A percentile compares a stretch with the other conserved stretches of the same genome.
phyloP scores from a whole-genome alignment of 305 asterid genomes.

The Lippia alba region DNA sequence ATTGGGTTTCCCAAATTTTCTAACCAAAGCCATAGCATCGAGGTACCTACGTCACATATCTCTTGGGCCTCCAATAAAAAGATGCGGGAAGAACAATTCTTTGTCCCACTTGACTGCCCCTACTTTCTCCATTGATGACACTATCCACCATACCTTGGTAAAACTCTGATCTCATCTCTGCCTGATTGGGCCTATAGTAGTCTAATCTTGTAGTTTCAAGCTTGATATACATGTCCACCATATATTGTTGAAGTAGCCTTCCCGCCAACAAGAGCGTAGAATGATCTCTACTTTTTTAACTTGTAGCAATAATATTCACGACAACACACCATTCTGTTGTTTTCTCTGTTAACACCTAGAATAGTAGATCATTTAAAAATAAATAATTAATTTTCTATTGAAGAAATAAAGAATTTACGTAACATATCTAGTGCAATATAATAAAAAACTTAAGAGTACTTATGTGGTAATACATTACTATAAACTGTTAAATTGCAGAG shows the following conservation, averaged over 20 bases:
- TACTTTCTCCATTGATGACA: neutral
- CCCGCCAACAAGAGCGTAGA: neutral
- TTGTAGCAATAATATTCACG: too few relatives aligned
- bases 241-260: neutral
- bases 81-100: neutral
- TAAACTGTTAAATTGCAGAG: too few relatives aligned
- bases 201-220: neutral
- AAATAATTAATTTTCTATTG: too few relatives aligned
- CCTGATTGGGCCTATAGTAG: neutral
- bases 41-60: neutral
- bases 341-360: too few relatives aligned
- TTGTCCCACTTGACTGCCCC: neutral
- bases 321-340: too few relatives aligned
- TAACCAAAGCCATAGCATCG: neutral
- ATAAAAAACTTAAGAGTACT: too few relatives aligned
- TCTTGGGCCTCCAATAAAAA: slow-evolving; percentile 18
- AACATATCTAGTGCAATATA: too few relatives aligned
- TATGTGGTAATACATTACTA: too few relatives aligned
- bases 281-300: too few relatives aligned
- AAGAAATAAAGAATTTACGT: too few relatives aligned
- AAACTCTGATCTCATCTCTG: neutral
- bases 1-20: neutral
- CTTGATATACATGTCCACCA: neutral
- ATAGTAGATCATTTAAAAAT: too few relatives aligned
- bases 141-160: neutral